A percentile compares a stretch with the other conserved stretches of the same genome.
Evolutionary conservation across 495 filamentous ascomycete species (phyloP).

Genomic region (Ramalina peruviana): DNA sequence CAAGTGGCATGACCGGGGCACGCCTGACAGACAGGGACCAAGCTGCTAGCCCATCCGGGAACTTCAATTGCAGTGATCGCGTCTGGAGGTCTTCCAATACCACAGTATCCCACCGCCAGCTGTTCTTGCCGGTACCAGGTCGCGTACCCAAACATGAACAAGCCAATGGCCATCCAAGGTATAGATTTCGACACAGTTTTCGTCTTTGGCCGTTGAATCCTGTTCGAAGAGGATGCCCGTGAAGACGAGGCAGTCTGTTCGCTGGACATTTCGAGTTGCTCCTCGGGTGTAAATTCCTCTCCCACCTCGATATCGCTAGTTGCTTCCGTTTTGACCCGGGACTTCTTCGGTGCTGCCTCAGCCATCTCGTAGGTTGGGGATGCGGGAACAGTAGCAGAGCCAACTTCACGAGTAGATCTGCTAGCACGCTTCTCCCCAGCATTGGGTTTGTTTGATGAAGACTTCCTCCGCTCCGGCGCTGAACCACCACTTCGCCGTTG

Average conservation of each 20-base stretch:
- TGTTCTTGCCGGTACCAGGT: slow-evolving; percentile 89
- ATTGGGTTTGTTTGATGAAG: slow-evolving; percentile 28
- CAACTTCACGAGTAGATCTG: slow-evolving; percentile 14
- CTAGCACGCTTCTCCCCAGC: slow-evolving; percentile 14
- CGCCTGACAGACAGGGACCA: slow-evolving; percentile 77
- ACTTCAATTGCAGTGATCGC: slow-evolving; percentile 34
- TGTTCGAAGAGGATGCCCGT: slow-evolving; percentile 15
- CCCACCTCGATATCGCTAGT: slow-evolving; percentile 40
- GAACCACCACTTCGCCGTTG: slow-evolving; percentile 15
- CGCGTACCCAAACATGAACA: slow-evolving; percentile 55
- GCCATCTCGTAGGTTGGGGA: slow-evolving; percentile 37
- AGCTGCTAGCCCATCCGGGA: slow-evolving; percentile 50
- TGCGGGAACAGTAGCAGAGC: slow-evolving; percentile 23
- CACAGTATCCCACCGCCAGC: slow-evolving; percentile 86
- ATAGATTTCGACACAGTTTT: slow-evolving; percentile 32
- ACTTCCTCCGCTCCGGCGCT: slow-evolving; percentile 37
- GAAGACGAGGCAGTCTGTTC: slow-evolving; percentile 38
- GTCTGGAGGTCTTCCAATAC: slow-evolving; percentile 55
- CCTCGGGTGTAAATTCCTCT: slow-evolving; percentile 90
- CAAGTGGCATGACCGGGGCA: slow-evolving; percentile 89
- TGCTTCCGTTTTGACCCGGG: slow-evolving; percentile 25
- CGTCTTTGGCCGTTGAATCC: slow-evolving; percentile 21
- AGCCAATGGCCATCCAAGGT: slow-evolving; percentile 50
- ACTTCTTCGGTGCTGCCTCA: slow-evolving; percentile 15
- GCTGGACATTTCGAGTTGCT: slow-evolving; percentile 58